Evolutionary conservation across 2,329 filamentous ascomycete genomes (phyloP).

Genomic region (Arthroderma uncinatum): DNA sequence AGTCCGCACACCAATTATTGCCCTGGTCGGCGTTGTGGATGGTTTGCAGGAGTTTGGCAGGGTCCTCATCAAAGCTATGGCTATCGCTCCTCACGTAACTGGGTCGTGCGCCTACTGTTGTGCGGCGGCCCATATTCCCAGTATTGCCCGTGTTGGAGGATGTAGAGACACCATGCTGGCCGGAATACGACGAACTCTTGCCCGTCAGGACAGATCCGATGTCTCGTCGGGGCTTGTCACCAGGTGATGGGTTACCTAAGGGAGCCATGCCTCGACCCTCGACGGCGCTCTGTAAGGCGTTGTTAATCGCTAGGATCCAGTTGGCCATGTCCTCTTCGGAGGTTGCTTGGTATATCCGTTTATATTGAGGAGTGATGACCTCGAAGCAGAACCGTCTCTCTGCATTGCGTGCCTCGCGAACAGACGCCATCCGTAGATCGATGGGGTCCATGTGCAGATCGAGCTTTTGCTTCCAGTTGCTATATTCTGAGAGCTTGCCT

Average conservation of each 20-base stretch:
- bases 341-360: slow-evolving; percentile 91
- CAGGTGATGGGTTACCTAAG: slow-evolving; percentile 31
- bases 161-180: slow-evolving; percentile 40
- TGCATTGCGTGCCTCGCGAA: slow-evolving; percentile 86
- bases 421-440: slow-evolving; percentile 90
- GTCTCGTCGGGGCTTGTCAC: slow-evolving; percentile 59
- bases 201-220: slow-evolving; percentile 89
- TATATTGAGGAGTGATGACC: slow-evolving; percentile 92
- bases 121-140: slow-evolving; percentile 64
- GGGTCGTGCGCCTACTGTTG: slow-evolving; percentile 82
- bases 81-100: slow-evolving; percentile 57
- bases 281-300: slow-evolving; percentile 88
- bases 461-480: slow-evolving; percentile 96
- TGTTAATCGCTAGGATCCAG: slow-evolving; percentile 95
- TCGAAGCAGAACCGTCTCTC: slow-evolving; percentile 96
- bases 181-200: slow-evolving; percentile 60
- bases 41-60: slow-evolving; percentile 73
- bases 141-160: slow-evolving; percentile 28
- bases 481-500: slow-evolving; percentile 93
- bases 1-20: slow-evolving; percentile 90
- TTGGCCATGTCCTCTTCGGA: slow-evolving; percentile 96
- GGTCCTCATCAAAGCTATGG: slow-evolving; percentile 66
- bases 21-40: slow-evolving; percentile 84
- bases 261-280: slow-evolving; percentile 57
- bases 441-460: slow-evolving; percentile 98